A percentile compares a stretch with the other conserved stretches of the same genome.
phyloP scores from a whole-genome alignment of 202 grass and related monocot genomes.

The Saccharum hybrid region DNA sequence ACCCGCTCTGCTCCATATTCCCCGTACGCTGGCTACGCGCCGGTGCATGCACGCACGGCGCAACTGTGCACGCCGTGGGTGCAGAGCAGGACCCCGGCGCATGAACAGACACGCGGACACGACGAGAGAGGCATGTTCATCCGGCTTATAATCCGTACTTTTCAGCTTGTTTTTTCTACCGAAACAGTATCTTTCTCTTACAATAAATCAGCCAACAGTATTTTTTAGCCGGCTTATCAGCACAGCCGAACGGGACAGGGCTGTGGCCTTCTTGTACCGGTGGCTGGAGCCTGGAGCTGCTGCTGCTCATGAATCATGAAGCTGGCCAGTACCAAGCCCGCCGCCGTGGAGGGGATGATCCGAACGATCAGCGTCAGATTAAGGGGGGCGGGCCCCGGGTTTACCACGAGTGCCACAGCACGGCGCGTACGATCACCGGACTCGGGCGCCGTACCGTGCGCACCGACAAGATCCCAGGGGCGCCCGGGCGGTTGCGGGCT shows the following conservation, averaged over 20 bases:
- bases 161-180: too few relatives aligned
- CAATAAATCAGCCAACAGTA: too few relatives aligned
- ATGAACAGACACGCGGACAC: not conserved
- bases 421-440: not conserved
- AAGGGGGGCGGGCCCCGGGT: not conserved
- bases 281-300: not conserved
- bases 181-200: too few relatives aligned
- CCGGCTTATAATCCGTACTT: too few relatives aligned
- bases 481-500: too few relatives aligned
- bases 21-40: not conserved
- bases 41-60: not conserved
- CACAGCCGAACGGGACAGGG: too few relatives aligned
- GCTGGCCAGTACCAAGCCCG: not conserved
- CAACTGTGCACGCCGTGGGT: not conserved
- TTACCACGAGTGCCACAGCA: not conserved
- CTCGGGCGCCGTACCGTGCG: not conserved
- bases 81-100: not conserved
- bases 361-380: not conserved
- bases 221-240: too few relatives aligned
- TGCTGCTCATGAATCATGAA: not conserved
- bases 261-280: not conserved
- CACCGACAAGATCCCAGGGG: slow-evolving; percentile 36
- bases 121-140: too few relatives aligned
- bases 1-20: not conserved
- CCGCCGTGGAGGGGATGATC: not conserved